Base-by-base conservation (phyloP, 2,329 filamentous ascomycete genomes). In the Exophiala alcalophila region DNA sequence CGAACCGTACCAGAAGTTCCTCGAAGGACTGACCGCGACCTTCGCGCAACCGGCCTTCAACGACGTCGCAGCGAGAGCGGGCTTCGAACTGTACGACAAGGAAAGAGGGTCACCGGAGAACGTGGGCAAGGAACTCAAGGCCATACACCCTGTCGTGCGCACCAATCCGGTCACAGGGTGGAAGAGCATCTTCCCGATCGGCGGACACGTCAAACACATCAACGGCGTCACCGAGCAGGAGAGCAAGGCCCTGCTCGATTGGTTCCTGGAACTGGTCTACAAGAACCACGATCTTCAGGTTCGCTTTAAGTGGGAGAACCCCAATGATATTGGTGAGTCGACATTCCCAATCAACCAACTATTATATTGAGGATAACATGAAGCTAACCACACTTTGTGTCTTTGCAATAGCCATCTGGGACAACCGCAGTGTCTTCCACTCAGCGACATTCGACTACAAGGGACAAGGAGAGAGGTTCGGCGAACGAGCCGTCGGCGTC, bases 91-190 rank as follows among this genome's bases (percentile, higher is more conserved):
- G 14, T 73, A 77, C 59, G 60, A 65, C 8, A 65, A 68, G 25
- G 61, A 66, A 11, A 66, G 77, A 14, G 76, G 76, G 2, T 64
- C 71, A 0, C 75, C 77, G 0, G 67, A 73, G 50, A 81, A 81
- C 55, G 60, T 74, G 2, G 78, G 78, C 5, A 57, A 57, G 2
- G 63, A 71, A 1, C 59, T 81, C 11, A 63, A 61, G 14, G 70
- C 77, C 0, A 61, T 69, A 0, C 77, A 81, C 51, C 77, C 77
- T 0, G 69, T 80, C 1, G 66, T 81, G 4, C 69, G 78, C 11
- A 81, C 78, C 1, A 81, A 83, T 50, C 78, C 79, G 0, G 77
- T 81, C 0, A 81, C 78, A 0, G 78, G 78, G 0, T 81, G 78
- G 78, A 80, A 80, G 62, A 72, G 67, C 43, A 63, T 80, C 9